Conservation (phyloP, 2,329 filamentous ascomycete genomes). For the Pyrenophora seminiperda region DNA sequence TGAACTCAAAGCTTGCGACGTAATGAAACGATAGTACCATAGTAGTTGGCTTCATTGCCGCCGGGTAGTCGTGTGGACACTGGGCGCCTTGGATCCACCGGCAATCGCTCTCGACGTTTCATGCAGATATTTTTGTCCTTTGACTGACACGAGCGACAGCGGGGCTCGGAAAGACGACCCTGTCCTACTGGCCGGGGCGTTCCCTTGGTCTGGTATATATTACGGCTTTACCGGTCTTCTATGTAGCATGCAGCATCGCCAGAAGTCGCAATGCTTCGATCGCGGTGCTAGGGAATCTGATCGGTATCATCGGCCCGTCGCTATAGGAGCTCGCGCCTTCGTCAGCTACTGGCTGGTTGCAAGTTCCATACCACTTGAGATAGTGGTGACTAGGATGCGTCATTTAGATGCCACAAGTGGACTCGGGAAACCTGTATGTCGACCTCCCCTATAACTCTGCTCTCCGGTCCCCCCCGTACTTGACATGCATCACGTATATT, state of each 20-base stretch:
- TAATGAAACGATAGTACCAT: conserved; percentile 6
- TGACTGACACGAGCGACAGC: background rate
- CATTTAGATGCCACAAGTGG: background rate
- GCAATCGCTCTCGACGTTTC: conserved; percentile 1
- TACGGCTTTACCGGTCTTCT: background rate
- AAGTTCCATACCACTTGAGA: background rate
- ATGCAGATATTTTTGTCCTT: background rate
- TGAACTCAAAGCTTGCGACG: background rate
- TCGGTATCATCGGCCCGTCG: background rate
- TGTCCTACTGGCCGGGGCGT: too few species aligned
- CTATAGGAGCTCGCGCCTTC: background rate
- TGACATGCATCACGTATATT: too few species aligned
- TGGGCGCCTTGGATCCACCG: background rate
- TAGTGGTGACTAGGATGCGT: background rate
- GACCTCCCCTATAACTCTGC: too few species aligned
- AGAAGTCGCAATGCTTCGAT: background rate
- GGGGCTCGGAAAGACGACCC: too few species aligned
- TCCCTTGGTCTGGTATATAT: background rate
- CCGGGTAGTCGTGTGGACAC: background rate
- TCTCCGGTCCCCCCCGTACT: too few species aligned
- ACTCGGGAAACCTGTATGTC: too few species aligned
- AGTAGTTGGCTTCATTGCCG: background rate
- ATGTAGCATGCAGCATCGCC: background rate
- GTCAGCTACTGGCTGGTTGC: background rate
- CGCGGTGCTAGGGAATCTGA: background rate